These are phyloP conservation scores for Halophytophthora polymorphica DNA, from an alignment of 352 stramenopile genomes.

Conservation along the genomic window DNA sequence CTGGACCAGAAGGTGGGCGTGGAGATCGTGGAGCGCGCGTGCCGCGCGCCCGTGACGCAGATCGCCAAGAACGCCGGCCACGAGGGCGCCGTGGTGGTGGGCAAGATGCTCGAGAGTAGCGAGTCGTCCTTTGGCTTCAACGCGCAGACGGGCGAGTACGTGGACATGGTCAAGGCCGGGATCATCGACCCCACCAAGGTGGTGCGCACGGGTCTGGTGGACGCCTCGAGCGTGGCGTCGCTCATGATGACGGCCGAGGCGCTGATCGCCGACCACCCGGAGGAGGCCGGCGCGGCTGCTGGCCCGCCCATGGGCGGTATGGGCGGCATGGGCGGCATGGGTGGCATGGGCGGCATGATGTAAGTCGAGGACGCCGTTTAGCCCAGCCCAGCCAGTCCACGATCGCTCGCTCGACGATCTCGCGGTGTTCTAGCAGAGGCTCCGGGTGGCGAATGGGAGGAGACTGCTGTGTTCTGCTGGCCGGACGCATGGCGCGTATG, in stretches of 20 bases:
- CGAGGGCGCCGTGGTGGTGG: slow-evolving; percentile 98
- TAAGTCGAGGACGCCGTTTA: slow-evolving; percentile 29
- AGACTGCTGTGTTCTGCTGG: no score
- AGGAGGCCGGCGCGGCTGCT: slow-evolving; percentile 63
- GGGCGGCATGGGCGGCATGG: slow-evolving; percentile 79
- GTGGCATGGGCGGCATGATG: slow-evolving; percentile 85
- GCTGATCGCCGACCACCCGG: slow-evolving; percentile 96
- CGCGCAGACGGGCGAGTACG: slow-evolving; percentile 96
- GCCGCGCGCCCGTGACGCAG: slow-evolving; percentile 93
- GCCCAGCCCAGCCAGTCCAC: background rate
- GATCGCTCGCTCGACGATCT: no score
- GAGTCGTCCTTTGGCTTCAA: slow-evolving; percentile 95
- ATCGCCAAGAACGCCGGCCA: slow-evolving; percentile 99
- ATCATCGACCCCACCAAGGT: slow-evolving; percentile 99
- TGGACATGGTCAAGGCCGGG: slow-evolving; percentile 97
- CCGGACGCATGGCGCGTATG: no score
- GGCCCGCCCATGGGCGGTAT: slow-evolving; percentile 79
- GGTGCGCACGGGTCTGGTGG: slow-evolving; percentile 96
- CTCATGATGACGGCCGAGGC: slow-evolving; percentile 99
- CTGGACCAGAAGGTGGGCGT: slow-evolving; percentile 98
- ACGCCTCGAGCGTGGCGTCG: slow-evolving; percentile 97
- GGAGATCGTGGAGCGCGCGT: slow-evolving; percentile 96
- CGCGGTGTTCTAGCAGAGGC: no score
- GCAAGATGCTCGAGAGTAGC: slow-evolving; percentile 97
- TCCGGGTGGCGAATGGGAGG: no score